Evolutionary conservation across 306 rosid species (phyloP).

Genomic region (Spatholobus suberectus): DNA sequence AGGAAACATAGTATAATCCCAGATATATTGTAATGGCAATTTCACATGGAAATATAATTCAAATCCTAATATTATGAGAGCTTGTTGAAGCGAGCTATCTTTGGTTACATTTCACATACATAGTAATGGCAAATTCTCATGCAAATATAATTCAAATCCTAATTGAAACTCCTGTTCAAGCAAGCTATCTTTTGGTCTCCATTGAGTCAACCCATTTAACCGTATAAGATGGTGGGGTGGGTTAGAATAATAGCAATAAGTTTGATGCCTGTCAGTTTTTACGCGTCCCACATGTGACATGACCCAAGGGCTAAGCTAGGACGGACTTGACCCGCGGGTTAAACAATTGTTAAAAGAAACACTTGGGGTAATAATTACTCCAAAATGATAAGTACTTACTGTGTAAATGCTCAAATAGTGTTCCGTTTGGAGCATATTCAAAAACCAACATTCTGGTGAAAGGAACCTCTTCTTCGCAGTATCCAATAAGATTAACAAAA

Average conservation of each 20-base stretch:
- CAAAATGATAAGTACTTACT: slow-evolving; percentile 55
- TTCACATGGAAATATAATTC: background rate
- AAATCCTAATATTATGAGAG: background rate
- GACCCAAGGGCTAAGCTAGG: background rate
- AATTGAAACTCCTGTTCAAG: background rate
- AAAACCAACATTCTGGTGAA: slow-evolving; percentile 95
- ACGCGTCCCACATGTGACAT: no score
- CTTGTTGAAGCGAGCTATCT: background rate
- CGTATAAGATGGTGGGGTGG: background rate
- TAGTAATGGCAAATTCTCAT: no score
- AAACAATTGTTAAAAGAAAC: background rate
- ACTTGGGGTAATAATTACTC: background rate
- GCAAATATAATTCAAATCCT: background rate
- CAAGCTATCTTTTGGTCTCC: background rate
- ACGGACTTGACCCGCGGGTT: background rate
- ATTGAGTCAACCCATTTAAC: background rate
- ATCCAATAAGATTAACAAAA: slow-evolving; percentile 86
- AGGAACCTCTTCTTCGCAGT: slow-evolving; percentile 83
- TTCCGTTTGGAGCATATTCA: slow-evolving; percentile 95
- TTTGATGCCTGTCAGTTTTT: no score
- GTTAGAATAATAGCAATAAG: background rate
- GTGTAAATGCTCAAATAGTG: slow-evolving; percentile 93
- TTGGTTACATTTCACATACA: no score
- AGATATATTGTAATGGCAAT: background rate
- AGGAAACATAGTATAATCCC: background rate